Evolutionary conservation across 805 yeast genomes (phyloP).

Genomic region (Saccharomyces jurei): DNA sequence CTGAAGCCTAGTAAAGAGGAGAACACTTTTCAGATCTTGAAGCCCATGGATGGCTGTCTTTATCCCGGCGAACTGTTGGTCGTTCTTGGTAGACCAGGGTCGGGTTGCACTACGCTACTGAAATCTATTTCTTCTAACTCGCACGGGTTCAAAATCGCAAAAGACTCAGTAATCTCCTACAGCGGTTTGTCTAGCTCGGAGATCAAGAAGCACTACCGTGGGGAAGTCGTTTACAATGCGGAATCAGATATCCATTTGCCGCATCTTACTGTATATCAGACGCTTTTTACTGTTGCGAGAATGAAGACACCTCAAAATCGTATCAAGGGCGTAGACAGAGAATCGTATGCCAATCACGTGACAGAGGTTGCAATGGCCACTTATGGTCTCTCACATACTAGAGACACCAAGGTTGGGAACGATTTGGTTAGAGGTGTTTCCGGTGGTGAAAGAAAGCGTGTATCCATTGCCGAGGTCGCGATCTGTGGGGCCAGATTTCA

Average conservation of each 20-base stretch:
- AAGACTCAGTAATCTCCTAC: constrained; percentile 41
- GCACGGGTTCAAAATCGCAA: constrained; percentile 47
- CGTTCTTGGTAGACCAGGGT: constrained; percentile 68
- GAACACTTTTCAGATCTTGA: constrained; percentile 42
- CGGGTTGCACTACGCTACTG: constrained; percentile 66
- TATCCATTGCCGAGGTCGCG: constrained; percentile 71
- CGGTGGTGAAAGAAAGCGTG: constrained; percentile 83
- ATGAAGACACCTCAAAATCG: constrained; percentile 57
- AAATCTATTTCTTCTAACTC: constrained; percentile 53
- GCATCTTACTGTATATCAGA: constrained; percentile 57
- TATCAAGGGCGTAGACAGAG: constrained; percentile 51
- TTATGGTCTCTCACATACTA: constrained; percentile 55
- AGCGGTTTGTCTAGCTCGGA: constrained; percentile 49
- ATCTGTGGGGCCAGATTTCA: constrained; percentile 55
- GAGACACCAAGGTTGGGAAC: constrained; percentile 52
- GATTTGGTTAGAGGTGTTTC: constrained; percentile 65
- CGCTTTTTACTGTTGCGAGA: constrained; percentile 54
- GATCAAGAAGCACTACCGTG: constrained; percentile 46
- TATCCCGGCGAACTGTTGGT: constrained; percentile 60
- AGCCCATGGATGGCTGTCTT: constrained; percentile 57
- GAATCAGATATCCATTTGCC: constrained; percentile 65
- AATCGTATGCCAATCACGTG: constrained; percentile 44
- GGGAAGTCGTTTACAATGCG: constrained; percentile 64
- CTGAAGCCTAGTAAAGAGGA: constrained; percentile 20
- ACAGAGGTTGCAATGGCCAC: constrained; percentile 46